Conservation (phyloP, 345 rosid species). For the Eucalyptus marginata region DNA sequence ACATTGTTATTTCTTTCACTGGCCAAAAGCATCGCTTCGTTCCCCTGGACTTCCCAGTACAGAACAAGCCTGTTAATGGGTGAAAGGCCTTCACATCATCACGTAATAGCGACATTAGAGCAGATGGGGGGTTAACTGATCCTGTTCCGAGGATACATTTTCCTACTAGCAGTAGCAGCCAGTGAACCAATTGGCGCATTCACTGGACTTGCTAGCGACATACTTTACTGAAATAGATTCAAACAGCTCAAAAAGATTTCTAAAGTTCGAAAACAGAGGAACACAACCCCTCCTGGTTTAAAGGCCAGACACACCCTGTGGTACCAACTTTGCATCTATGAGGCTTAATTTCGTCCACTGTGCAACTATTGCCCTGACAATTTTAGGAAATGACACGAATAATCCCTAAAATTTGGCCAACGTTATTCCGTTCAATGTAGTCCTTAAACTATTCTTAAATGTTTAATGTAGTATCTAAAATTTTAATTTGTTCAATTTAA, state of each 20-base stretch:
- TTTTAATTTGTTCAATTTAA: too few species aligned
- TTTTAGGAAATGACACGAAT: fast-evolving
- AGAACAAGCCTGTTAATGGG: neutral
- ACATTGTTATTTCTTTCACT: neutral
- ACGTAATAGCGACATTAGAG: neutral
- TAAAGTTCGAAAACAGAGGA: neutral
- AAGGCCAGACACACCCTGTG: neutral
- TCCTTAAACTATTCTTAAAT: too few species aligned
- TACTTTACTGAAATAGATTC: neutral
- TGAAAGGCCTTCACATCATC: neutral
- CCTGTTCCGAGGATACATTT: neutral
- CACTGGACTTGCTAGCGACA: neutral
- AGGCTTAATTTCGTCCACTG: neutral
- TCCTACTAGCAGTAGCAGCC: neutral
- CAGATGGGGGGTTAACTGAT: neutral
- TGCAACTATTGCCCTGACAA: neutral
- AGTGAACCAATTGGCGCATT: neutral
- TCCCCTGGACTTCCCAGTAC: neutral
- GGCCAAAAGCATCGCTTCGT: neutral
- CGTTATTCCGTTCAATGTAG: fast-evolving
- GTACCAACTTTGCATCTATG: neutral
- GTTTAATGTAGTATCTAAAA: fast-evolving
- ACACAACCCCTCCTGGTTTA: neutral
- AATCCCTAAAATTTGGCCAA: neutral
- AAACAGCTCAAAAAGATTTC: neutral